These are phyloP conservation scores for Cucurbita ficifolia DNA, from an alignment of 306 rosid genomes.

Conservation along the genomic window DNA sequence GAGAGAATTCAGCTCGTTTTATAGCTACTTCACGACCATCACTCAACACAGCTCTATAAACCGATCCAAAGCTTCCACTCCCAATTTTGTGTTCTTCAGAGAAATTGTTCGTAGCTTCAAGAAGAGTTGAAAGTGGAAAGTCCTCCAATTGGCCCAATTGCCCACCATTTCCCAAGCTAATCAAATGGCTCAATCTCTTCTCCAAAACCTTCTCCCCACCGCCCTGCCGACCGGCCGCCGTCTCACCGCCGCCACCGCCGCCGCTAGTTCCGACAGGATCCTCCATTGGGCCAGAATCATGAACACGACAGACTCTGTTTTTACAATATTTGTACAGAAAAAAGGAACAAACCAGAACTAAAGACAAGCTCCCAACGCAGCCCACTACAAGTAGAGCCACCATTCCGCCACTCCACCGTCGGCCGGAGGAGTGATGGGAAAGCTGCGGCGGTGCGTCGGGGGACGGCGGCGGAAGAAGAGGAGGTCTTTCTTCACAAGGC, in stretches of 20 bases:
- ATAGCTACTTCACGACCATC: constrained; percentile 72
- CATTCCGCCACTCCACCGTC: constrained; percentile 38
- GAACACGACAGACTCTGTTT: constrained; percentile 42
- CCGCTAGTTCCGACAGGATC: background rate
- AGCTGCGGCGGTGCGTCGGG: background rate
- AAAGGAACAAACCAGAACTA: constrained; percentile 27
- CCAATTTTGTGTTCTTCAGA: constrained; percentile 57
- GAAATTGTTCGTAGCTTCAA: constrained; percentile 46
- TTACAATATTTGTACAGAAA: constrained; percentile 29
- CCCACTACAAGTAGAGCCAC: constrained; percentile 69
- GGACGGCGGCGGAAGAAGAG: background rate
- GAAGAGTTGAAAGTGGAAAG: constrained; percentile 24
- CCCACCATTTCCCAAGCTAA: constrained; percentile 48
- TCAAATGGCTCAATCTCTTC: constrained; percentile 62
- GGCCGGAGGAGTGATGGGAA: background rate
- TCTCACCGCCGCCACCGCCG: background rate
- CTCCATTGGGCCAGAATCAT: constrained; percentile 72
- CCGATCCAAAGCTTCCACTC: constrained; percentile 65
- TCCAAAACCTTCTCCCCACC: constrained; percentile 16
- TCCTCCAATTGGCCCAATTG: constrained; percentile 53
- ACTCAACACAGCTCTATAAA: constrained; percentile 45
- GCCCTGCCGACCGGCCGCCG: background rate
- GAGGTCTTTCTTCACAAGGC: constrained; percentile 7
- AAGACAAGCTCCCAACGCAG: constrained; percentile 45
- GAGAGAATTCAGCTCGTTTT: constrained; percentile 56